Conservation (phyloP, 1,139 yeast genomes). For the Candida pseudoviswanathii region DNA sequence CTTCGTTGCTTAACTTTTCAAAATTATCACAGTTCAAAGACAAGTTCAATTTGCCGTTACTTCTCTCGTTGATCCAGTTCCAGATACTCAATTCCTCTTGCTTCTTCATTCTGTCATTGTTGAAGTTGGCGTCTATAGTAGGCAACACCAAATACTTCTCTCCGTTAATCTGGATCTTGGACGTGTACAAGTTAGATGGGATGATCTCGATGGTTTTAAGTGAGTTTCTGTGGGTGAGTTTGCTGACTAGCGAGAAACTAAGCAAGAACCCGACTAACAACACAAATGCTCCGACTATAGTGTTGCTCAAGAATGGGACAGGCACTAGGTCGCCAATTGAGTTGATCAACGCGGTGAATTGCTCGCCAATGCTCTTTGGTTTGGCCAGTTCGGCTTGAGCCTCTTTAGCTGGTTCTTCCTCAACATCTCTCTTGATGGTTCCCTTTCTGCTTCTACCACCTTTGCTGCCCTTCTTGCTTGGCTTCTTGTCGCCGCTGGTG, state of each 20-base stretch:
- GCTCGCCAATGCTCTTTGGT: slow-evolving; percentile 20
- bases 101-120: slow-evolving; percentile 32
- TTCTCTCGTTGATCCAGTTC: slow-evolving; percentile 76
- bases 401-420: slow-evolving; percentile 10
- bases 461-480: slow-evolving; percentile 17
- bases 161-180: slow-evolving; percentile 37
- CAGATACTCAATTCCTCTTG: slow-evolving; percentile 70
- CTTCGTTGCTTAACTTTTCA: slow-evolving; percentile 10
- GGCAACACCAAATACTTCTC: slow-evolving; percentile 50
- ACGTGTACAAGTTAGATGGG: slow-evolving; percentile 14
- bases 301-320: slow-evolving; percentile 28
- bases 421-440: slow-evolving; percentile 19
- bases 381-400: slow-evolving; percentile 11
- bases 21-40: slow-evolving; percentile 12
- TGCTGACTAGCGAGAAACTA: slow-evolving; percentile 9
- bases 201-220: slow-evolving; percentile 11
- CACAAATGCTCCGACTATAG: slow-evolving; percentile 27
- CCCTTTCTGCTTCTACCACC: slow-evolving; percentile 24
- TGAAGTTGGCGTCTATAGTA: slow-evolving; percentile 41
- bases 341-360: slow-evolving; percentile 26
- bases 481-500: slow-evolving; percentile 15
- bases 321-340: slow-evolving; percentile 35
- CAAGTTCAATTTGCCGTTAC: slow-evolving; percentile 26
- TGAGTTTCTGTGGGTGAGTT: slow-evolving; percentile 2
- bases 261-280: slow-evolving; percentile 20